Evolutionary conservation across 768 basidiomycete species (phyloP).

Genomic region (Podaxis sp.): DNA sequence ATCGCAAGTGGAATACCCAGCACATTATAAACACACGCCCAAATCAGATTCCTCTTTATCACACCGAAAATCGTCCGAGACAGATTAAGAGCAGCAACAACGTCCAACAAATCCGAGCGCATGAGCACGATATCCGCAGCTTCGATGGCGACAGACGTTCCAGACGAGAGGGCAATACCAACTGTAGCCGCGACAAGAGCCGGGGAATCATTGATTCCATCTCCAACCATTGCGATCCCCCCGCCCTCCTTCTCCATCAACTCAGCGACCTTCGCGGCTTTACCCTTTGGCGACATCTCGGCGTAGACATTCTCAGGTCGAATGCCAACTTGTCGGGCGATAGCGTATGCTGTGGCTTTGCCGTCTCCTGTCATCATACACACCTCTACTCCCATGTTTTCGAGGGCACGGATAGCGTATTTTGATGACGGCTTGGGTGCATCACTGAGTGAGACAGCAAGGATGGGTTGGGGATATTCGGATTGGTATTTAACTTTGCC

Average conservation of each 20-base stretch:
- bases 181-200: constrained; percentile 95
- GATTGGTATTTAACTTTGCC: constrained; percentile 21
- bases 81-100: constrained; percentile 93
- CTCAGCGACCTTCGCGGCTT: constrained; percentile 82
- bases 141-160: constrained; percentile 96
- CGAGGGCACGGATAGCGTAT: constrained; percentile 78
- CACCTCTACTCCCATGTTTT: constrained; percentile 89
- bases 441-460: constrained; percentile 87
- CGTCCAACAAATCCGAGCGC: constrained; percentile 95
- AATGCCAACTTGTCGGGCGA: constrained; percentile 92
- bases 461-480: constrained; percentile 53
- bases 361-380: constrained; percentile 95
- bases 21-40: constrained; percentile 95
- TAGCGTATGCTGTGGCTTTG: constrained; percentile 78
- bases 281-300: constrained; percentile 93
- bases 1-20: constrained; percentile 96
- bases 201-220: constrained; percentile 98
- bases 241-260: constrained; percentile 69
- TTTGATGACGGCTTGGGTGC: constrained; percentile 82
- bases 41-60: constrained; percentile 90
- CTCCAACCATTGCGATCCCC: constrained; percentile 96
- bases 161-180: constrained; percentile 94
- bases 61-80: constrained; percentile 85
- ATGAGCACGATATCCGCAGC: constrained; percentile 98
- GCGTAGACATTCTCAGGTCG: constrained; percentile 82